Evolutionary conservation across 768 basidiomycete species (phyloP), one percentile per base, ranked within the genome.

Genomic region (Peribolospora kevripleyi): DNA sequence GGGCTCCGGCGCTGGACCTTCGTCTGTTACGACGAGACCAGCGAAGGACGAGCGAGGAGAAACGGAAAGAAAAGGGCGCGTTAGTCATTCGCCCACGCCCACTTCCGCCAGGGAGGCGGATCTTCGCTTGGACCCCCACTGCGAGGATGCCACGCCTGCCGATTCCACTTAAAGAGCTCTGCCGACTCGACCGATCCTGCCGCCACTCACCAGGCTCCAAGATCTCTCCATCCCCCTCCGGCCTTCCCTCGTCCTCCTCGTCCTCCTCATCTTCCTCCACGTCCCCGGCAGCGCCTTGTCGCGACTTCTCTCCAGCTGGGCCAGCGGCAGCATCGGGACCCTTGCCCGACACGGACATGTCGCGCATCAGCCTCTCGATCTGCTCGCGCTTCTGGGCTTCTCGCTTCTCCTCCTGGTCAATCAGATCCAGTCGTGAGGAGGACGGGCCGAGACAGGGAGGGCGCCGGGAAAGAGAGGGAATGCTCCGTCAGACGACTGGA

Each of bases 351-450:
- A 90, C 73, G 6, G 73, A 72, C 42, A 90, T 75, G 66, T 90
- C 87, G 54, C 75, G 72, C 79, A 90, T 78, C 57, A 87, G 66
- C 48, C 81, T 72, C 60, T 73, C 74, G 70, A 90, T 72, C 0
- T 81, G 84, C 54, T 86, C 85, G 37, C 77, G 72, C 64, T 86
- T 85, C 48, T 71, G 70, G 46, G 74, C 76, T 53, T 76, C 72
- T 7, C 25, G 25, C 25, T 84, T 71, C 0, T 76, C 73, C 61
- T 77, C 72, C 54, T 83, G 80, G 39, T 80, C 75, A 3, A 72
- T 70, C 6, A 72, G 73, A 11, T 13, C 5, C 37, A 46, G 42
- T 36, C 7, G 6, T 25, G 36, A 4, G 11, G 76, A 75, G 13
- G 49, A 37, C 8, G 50, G 41, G 8, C 14, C n/a, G 14, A 3